Percentiles rank a stretch among this genome's conserved stretches.
Conservation (phyloP, 2,329 filamentous ascomycete species). For the Chalara sp. region DNA sequence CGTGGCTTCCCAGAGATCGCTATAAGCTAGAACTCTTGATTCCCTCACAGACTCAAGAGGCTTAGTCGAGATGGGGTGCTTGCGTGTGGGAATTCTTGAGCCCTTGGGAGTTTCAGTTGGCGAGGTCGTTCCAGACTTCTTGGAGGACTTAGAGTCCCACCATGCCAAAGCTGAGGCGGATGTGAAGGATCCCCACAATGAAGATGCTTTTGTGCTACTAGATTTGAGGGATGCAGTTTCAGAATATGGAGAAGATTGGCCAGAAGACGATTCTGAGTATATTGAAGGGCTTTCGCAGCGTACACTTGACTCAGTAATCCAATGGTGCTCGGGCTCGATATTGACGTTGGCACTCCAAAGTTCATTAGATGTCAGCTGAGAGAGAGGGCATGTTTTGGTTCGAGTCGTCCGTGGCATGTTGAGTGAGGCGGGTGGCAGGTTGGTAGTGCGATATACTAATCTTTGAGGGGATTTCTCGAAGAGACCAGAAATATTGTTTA, state of each 20-base stretch:
- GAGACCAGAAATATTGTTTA: slow-evolving; percentile 9
- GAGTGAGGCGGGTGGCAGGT: slow-evolving; percentile 18
- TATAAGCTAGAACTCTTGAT: slow-evolving; percentile 19
- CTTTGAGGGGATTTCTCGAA: slow-evolving; percentile 12
- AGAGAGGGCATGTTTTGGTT: slow-evolving; percentile 3
- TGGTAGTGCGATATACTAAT: slow-evolving; percentile 13
- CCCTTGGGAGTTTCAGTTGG: slow-evolving; percentile 10
- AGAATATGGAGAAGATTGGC: slow-evolving; percentile 21
- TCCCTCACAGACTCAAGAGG: slow-evolving; percentile 17
- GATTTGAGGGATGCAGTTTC: slow-evolving; percentile 25
- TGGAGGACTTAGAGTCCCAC: slow-evolving; percentile 11
- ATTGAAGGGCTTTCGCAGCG: slow-evolving; percentile 23
- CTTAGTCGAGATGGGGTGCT: slow-evolving; percentile 5
- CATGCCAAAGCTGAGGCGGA: slow-evolving; percentile 3
- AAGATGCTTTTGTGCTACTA: slow-evolving; percentile 27
- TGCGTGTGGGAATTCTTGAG: not conserved
- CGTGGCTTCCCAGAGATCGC: slow-evolving; percentile 18
- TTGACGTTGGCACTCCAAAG: slow-evolving; percentile 18
- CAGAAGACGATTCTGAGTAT: slow-evolving; percentile 22
- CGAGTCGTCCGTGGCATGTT: slow-evolving; percentile 18
- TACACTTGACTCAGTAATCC: slow-evolving; percentile 28
- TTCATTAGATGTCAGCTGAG: slow-evolving; percentile 14
- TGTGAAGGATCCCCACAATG: slow-evolving; percentile 14
- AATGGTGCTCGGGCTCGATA: slow-evolving; percentile 19
- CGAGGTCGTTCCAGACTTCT: slow-evolving; percentile 7